Base-by-base conservation (phyloP, 1,284 basidiomycete genomes). In the Leccinum fuscescens region DNA sequence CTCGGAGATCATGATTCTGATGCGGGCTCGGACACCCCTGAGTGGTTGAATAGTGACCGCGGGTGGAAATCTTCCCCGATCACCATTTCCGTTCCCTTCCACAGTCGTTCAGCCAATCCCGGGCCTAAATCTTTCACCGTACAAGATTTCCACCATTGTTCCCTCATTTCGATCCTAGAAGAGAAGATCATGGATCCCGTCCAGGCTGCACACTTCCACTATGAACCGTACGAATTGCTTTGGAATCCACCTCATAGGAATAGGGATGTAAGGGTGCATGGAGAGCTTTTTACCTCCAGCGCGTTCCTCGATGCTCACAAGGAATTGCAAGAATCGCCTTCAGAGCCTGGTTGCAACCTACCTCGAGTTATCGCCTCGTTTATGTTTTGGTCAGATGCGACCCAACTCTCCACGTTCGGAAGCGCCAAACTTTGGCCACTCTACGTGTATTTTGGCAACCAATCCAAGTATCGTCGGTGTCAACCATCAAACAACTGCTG, bases 21-120 rank as follows among this genome's bases (percentile, higher is more conserved):
- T 46, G 44, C 44, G 44, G 0, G 17, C 20, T 46, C 44, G 0
- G 44, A 46, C 12, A 12, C 12, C 20, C 44, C 44, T 0, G 44
- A 46, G 44, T 46, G 44, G 44, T 46, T 46, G 44, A 46, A 12
- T 46, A 46, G 17, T 46, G 44, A 46, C 5, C 17, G 44, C 12
- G 44, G 44, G 17, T 46, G 44, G 44, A 46, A 46, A 46, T 46
- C 44, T 0, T 46, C 44, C 0, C 44, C 44, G 9, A 20, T 46
- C 44, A 46, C 44, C 44, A 46, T 46, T 20, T 46, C 44, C 17
- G 44, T 46, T 46, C 44, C 44, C 17, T 46, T 46, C 20, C 44
- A 46, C 0, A 46, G 0, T 20, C 44, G 44, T 0, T 46, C 44
- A 46, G 44, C 11, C 44, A 46, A 46, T 0, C 44, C 44, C 0